Evolutionary conservation across 495 filamentous ascomycete species (phyloP).

Genomic region (Penicillium argentinense): DNA sequence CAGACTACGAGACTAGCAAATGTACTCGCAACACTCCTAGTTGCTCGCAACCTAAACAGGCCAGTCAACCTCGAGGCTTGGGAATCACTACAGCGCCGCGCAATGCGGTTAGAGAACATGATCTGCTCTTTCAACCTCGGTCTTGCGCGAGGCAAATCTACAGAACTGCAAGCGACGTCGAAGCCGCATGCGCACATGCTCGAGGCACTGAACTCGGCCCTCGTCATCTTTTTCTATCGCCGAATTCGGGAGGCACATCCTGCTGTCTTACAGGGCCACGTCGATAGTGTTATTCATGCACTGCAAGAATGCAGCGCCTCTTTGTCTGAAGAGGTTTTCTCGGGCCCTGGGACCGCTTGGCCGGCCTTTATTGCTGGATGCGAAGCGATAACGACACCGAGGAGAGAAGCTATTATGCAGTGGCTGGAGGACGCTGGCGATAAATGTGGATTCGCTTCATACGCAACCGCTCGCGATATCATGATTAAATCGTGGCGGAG

Average conservation of each 20-base stretch:
- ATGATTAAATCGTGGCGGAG: conserved; percentile 29
- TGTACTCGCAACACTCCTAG: conserved; percentile 28
- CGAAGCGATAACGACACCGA: conserved; percentile 24
- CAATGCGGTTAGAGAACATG: conserved; percentile 34
- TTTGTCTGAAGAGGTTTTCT: conserved; percentile 10
- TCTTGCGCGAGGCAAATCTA: conserved; percentile 4
- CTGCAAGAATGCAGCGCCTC: conserved; percentile 23
- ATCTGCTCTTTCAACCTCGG: conserved; percentile 31
- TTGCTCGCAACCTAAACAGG: conserved; percentile 11
- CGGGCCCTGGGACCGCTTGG: conserved; percentile 33
- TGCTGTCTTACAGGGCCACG: conserved; percentile 29
- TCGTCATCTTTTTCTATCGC: conserved; percentile 37
- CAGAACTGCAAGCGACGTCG: conserved; percentile 14
- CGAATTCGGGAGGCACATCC: conserved; percentile 32
- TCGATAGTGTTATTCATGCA: conserved; percentile 32
- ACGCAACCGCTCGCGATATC: conserved; percentile 23
- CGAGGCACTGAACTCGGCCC: conserved; percentile 27
- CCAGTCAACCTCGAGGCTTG: conserved; percentile 22
- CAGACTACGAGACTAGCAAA: conserved; percentile 38
- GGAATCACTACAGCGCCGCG: conserved; percentile 33
- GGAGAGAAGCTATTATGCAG: conserved; percentile 21
- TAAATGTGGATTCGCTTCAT: conserved; percentile 24
- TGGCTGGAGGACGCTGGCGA: conserved; percentile 27
- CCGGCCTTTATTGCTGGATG: conserved; percentile 37
- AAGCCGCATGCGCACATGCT: conserved; percentile 25